Evolutionary conservation across 148 eudicot genomes (phyloP).

Genomic region (Camellia lanceoleosa): DNA sequence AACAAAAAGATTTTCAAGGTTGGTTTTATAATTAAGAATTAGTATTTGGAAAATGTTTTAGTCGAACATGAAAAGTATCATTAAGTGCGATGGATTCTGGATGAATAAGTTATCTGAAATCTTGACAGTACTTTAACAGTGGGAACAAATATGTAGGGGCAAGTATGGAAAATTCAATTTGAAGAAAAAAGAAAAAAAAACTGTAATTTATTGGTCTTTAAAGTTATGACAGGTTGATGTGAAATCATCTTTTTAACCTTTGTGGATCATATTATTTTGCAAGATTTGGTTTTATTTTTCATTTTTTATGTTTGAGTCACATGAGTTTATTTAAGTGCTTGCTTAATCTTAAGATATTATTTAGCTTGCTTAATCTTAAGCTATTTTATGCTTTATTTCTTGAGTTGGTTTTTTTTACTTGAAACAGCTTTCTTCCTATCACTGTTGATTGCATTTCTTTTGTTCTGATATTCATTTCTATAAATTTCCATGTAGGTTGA

Average conservation of each 20-base stretch:
- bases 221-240: background rate
- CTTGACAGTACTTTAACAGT: background rate
- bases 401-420: background rate
- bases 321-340: background rate
- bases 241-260: background rate
- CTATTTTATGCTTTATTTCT: background rate
- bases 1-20: too few species aligned
- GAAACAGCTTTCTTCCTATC: background rate
- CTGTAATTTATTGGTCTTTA: too few species aligned
- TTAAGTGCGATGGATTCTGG: background rate
- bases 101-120: background rate
- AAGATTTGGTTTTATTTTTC: background rate
- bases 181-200: background rate
- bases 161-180: too few species aligned
- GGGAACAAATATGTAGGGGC: background rate
- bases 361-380: too few species aligned
- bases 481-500: constrained; percentile 49
- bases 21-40: background rate
- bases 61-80: background rate
- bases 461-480: constrained; percentile 12
- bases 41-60: background rate
- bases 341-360: too few species aligned
- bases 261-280: background rate
- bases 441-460: constrained; percentile 7
- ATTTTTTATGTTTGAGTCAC: background rate